Evolutionary conservation across 352 stramenopile genomes (phyloP).

Genomic region (Globisporangium splendens): DNA sequence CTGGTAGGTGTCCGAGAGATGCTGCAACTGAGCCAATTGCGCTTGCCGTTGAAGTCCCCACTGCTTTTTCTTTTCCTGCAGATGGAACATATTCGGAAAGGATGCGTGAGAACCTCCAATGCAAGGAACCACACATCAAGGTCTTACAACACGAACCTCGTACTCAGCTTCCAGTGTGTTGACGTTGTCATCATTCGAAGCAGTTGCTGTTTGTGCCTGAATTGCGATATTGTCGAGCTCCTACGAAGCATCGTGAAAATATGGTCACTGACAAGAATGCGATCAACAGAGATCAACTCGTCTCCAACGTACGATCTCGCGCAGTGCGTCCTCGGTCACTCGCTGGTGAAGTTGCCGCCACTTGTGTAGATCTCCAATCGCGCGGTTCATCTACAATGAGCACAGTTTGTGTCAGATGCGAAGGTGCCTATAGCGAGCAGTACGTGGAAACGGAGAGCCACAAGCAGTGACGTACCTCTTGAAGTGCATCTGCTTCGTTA

Average conservation of each 20-base stretch:
- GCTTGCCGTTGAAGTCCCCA: conserved; percentile 5
- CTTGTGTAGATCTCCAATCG: conserved; percentile 30
- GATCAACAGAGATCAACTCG: background rate
- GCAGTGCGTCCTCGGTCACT: conserved; percentile 21
- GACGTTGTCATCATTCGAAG: background rate
- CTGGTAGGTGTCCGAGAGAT: conserved; percentile 3
- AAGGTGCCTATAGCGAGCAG: too few relatives aligned
- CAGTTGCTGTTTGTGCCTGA: background rate
- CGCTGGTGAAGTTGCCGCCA: conserved; percentile 39
- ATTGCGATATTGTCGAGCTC: conserved; percentile 2
- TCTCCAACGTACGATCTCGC: conserved; percentile 24
- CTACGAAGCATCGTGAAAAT: background rate
- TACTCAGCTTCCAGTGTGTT: conserved; percentile 7
- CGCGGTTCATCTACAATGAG: conserved; percentile 34
- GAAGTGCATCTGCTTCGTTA: conserved; percentile 30
- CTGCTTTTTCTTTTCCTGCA: conserved; percentile 12
- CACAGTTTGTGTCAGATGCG: background rate
- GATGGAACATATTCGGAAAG: background rate
- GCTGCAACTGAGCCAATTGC: background rate
- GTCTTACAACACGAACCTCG: background rate
- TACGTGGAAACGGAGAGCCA: background rate
- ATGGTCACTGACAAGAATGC: background rate
- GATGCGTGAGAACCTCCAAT: background rate
- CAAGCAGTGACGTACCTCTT: conserved; percentile 25
- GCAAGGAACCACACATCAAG: background rate